Evolutionary conservation across 495 filamentous ascomycete genomes (phyloP), one percentile per base, ranked within the genome.

Genomic region (Talaromyces wortmannii): DNA sequence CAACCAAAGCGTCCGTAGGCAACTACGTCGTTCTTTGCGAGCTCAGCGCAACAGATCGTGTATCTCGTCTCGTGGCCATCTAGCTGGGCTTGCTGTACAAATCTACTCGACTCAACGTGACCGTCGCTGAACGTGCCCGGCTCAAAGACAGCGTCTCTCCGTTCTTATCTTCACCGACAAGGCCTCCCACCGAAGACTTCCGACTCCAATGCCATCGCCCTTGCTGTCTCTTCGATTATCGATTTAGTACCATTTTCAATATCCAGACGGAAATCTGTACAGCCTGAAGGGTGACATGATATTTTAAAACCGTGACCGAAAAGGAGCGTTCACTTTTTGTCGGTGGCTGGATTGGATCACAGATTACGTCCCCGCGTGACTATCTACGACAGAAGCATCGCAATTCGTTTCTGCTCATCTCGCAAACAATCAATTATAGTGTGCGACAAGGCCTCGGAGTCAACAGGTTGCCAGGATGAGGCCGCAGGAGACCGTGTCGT

Each of bases 401-500:
- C 23, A 23, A 23, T 23, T 23, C 23, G 23, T 23, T 23, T 23
- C 23, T 23, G 23, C 23, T 23, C 23, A 23, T 23, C 23, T 23
- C 23, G 23, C 23, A 23, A 23, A 23, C 23, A 23, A 23, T 4
- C 23, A 23, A 23, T 23, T 23, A 23, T 23, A 23, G 23, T 23
- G 23, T 23, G 23, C 23, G 23, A 23, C 23, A 23, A 23, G 23
- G 23, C 4, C 36, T 40, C 13, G 36, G 36, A 40, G 13, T 40
- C 36, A 13, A 5, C 13, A 13, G 36, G 13, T 13, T 40, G 36
- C 33, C 40, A 74, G 63, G 55, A 77, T 77, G 74, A 68, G 70
- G 69, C 63, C 70, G 40, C 53, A 61, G 44, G 70, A 74, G 62
- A 60, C 60, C 17, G 57, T 66, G 15, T 73, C 71, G 51, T 76